Evolutionary conservation across 495 filamentous ascomycete genomes (phyloP), one percentile per base, ranked within the genome.

Genomic region (Hyaloscypha variabilis): DNA sequence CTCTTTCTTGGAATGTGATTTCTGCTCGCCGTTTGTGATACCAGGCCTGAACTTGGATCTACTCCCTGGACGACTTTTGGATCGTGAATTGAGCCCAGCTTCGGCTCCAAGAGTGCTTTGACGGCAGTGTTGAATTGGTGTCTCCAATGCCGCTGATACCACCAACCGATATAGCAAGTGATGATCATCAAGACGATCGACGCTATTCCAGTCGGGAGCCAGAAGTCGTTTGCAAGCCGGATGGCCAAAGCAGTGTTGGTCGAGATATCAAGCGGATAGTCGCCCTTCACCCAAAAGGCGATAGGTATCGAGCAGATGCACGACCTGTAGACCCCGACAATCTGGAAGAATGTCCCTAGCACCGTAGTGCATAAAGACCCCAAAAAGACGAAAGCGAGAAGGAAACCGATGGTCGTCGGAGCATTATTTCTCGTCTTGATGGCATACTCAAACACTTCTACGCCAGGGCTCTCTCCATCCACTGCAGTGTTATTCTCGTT

Each of bases 181-280:
- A 64, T 21, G 23, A 55, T 42, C 62, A 64, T 39, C 21, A 64
- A 30, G 6, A 55, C 52, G 13, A 64, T 57, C 11, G 52, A 34
- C 2, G 52, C 62, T 21, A 69, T 62, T 6, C 66, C 69, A 34
- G 66, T 64, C 2, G 30, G 24, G 17, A 65, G 6, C 63, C 63
- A 65, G 19, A 49, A 65, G 2, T 8, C 10, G 17, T 34, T 51
- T 29, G 63, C 63, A 23, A 34, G 25, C 11, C n/a, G 19, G 36
- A 65, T 65, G 26, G n/a, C 63, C 30, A 14, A 3, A 8, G 54
- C 54, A 25, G 50, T 65, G 57, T 65, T 65, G 4, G 36, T 59
- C 3, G 36, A 49, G 21, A 65, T 24, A 13, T 25, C 42, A 5
- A 65, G 24, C 49, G 36, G 42, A 8, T 55, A 24, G 29, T 65